These are phyloP conservation scores for Lodderomyces beijingensis DNA, from an alignment of 1,139 yeast species.

Conservation along the genomic window DNA sequence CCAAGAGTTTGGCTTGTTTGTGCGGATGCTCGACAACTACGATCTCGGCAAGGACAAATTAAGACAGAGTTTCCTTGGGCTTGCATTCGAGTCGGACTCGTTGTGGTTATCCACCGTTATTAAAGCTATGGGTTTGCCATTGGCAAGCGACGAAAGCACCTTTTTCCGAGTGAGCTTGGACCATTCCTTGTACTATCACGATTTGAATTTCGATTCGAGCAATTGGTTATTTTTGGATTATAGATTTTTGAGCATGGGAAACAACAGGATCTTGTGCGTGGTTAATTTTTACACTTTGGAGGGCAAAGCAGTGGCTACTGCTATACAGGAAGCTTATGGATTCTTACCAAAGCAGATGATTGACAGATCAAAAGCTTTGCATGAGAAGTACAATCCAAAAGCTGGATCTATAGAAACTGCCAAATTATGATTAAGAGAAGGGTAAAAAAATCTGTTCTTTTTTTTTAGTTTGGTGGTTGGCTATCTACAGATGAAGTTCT, in stretches of 20 bases:
- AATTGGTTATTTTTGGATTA: constrained; percentile 39
- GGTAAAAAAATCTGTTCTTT: no score
- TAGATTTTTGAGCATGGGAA: constrained; percentile 29
- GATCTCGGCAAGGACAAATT: constrained; percentile 21
- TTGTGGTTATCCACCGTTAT: constrained; percentile 23
- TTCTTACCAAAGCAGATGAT: constrained; percentile 23
- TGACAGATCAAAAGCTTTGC: constrained; percentile 16
- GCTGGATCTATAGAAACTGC: constrained; percentile 6
- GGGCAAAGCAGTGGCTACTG: constrained; percentile 26
- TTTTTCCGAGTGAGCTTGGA: constrained; percentile 42
- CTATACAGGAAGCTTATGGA: constrained; percentile 37
- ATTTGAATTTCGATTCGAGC: constrained; percentile 31
- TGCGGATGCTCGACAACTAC: constrained; percentile 29
- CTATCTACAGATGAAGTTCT: no score
- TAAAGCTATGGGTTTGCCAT: constrained; percentile 25
- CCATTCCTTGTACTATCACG: constrained; percentile 38
- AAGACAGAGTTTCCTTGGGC: constrained; percentile 13
- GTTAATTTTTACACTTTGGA: constrained; percentile 27
- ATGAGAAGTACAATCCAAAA: constrained; percentile 6
- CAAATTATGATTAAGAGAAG: constrained; percentile 9
- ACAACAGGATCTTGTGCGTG: constrained; percentile 30
- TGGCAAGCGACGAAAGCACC: constrained; percentile 14
- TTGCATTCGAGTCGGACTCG: constrained; percentile 18
- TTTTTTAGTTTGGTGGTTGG: no score
- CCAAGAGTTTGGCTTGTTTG: constrained; percentile 30